Conservation (phyloP, 1,139 yeast species). For the Hyphopichia wangnamkhiaoensis region DNA sequence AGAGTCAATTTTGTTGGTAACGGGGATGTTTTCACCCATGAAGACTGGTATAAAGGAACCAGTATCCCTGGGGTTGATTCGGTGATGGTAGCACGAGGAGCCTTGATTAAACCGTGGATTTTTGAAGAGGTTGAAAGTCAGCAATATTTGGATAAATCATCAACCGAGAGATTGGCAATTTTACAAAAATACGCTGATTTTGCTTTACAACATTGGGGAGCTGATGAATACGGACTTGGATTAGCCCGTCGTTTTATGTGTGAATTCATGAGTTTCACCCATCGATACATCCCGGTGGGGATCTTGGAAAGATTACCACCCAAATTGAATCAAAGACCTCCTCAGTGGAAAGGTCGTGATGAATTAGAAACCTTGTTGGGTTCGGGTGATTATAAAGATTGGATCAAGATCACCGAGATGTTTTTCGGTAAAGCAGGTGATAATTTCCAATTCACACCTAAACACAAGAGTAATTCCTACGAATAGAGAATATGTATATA, state of each 20-base stretch:
- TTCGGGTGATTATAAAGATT: conserved; percentile 80
- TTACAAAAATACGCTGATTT: conserved; percentile 66
- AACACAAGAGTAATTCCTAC: conserved; percentile 89
- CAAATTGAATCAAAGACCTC: conserved; percentile 89
- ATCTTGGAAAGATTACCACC: conserved; percentile 88
- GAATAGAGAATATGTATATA: conserved; percentile 19
- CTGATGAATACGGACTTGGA: conserved; percentile 91
- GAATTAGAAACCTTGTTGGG: conserved; percentile 90
- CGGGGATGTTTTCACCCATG: conserved; percentile 86
- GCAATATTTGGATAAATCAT: conserved; percentile 86
- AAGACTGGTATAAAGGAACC: conserved; percentile 86
- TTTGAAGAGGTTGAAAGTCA: conserved; percentile 91
- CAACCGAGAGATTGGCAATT: conserved; percentile 84
- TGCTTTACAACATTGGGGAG: conserved; percentile 97
- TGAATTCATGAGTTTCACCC: conserved; percentile 92
- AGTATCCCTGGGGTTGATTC: conserved; percentile 77
- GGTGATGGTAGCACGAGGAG: conserved; percentile 98
- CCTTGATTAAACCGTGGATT: conserved; percentile 97
- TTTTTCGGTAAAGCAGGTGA: conserved; percentile 84
- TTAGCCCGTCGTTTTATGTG: conserved; percentile 88
- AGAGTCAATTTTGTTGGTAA: conserved; percentile 76
- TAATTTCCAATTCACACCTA: conserved; percentile 79
- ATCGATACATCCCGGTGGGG: conserved; percentile 92
- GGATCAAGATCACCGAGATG: conserved; percentile 98
- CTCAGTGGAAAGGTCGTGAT: conserved; percentile 90